Evolutionary conservation across 305 asterid genomes (phyloP).

Genomic region (Fraxinus sp.): DNA sequence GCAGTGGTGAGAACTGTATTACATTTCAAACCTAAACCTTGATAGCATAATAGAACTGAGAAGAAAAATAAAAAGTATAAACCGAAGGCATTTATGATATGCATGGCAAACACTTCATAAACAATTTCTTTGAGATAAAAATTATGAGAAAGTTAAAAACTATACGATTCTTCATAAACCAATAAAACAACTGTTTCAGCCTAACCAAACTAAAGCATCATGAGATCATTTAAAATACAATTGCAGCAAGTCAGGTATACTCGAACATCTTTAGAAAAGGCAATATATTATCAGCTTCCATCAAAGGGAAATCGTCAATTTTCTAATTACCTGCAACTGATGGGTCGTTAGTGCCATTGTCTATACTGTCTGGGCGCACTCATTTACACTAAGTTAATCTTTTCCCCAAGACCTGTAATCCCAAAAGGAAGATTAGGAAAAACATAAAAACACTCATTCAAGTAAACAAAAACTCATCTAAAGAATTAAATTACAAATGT

Average conservation of each 20-base stretch:
- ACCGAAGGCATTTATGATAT: not conserved
- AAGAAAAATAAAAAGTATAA: not conserved
- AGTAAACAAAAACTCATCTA: not conserved
- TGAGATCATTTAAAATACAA: not conserved
- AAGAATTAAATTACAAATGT: not conserved
- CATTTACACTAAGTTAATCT: constrained; percentile 24
- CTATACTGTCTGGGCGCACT: constrained; percentile 28
- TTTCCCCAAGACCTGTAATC: constrained; percentile 13
- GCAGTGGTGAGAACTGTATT: not conserved
- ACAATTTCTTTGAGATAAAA: not conserved
- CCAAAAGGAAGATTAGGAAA: not conserved
- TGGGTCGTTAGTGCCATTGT: constrained; percentile 44
- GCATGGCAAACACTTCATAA: not conserved
- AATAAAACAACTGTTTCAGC: not conserved
- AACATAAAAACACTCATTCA: not conserved
- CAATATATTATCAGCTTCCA: not conserved
- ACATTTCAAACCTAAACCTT: not conserved
- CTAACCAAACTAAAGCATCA: not conserved
- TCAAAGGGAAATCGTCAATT: not conserved
- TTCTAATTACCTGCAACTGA: constrained; percentile 35
- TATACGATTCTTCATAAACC: not conserved
- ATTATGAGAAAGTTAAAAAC: not conserved
- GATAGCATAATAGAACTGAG: not conserved
- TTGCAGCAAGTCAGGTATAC: not conserved
- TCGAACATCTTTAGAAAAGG: not conserved